Conservation (phyloP, 2,329 filamentous ascomycete genomes). For the Aspergillus spinulosporus region DNA sequence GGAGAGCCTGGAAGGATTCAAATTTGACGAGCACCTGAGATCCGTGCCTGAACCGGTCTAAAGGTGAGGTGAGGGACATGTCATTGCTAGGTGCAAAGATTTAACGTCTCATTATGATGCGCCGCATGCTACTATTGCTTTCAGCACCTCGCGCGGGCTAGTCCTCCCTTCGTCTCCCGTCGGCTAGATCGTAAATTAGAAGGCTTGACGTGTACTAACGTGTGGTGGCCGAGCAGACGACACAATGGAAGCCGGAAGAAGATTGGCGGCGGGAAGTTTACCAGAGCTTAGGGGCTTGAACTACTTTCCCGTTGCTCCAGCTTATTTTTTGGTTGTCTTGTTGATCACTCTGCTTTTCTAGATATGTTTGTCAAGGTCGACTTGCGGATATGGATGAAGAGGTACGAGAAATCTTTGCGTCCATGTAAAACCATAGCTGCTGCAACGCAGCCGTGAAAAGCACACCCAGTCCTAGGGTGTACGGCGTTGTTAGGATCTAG, state of each 20-base stretch:
- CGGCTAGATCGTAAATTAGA: not conserved
- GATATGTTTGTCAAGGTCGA: too few species aligned
- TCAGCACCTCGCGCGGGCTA: constrained; percentile 23
- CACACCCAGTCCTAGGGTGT: too few species aligned
- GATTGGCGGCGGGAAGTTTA: not conserved
- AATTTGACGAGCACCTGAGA: not conserved
- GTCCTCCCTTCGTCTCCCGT: not conserved
- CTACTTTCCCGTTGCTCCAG: too few species aligned
- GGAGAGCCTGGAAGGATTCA: not conserved
- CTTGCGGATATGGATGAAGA: too few species aligned
- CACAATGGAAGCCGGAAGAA: constrained; percentile 15
- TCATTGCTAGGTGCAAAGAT: constrained; percentile 18
- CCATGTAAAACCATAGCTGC: too few species aligned
- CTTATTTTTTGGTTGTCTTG: too few species aligned
- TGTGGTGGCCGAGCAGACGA: constrained; percentile 19
- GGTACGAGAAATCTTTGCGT: too few species aligned
- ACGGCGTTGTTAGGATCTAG: too few species aligned
- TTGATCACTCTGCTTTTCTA: too few species aligned
- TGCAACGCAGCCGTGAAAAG: too few species aligned
- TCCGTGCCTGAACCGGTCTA: not conserved
- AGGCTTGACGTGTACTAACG: constrained; percentile 3
- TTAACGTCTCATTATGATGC: constrained; percentile 18
- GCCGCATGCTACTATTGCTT: constrained; percentile 21
- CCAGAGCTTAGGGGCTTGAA: too few species aligned
- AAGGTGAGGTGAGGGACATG: not conserved